Evolutionary conservation across 2,329 filamentous ascomycete species (phyloP).

Genomic region (Trichoderma koningii): DNA sequence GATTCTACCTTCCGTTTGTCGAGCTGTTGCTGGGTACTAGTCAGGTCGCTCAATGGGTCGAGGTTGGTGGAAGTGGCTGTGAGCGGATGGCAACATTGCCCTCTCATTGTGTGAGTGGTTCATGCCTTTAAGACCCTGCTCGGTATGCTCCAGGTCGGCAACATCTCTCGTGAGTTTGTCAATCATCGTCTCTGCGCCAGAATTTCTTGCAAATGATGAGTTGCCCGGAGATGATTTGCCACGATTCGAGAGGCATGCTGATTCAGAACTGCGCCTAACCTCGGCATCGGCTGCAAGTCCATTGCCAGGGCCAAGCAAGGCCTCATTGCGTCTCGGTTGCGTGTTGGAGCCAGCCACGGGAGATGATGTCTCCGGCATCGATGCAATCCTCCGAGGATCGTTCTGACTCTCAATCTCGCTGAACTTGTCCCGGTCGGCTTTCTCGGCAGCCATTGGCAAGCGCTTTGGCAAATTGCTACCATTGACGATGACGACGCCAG

Average conservation of each 20-base stretch:
- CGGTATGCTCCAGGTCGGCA: not conserved
- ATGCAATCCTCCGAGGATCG: slow-evolving; percentile 8
- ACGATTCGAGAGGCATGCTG: not conserved
- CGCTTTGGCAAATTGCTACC: slow-evolving; percentile 27
- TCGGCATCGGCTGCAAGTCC: not conserved
- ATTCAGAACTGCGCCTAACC: slow-evolving; percentile 16
- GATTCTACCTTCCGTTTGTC: not conserved
- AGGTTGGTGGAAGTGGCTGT: not conserved
- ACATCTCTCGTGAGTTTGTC: not conserved
- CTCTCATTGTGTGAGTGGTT: not conserved
- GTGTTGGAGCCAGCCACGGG: not conserved
- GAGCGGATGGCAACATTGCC: not conserved
- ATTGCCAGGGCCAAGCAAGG: not conserved
- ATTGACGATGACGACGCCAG: slow-evolving; percentile 30
- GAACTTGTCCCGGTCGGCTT: slow-evolving; percentile 11
- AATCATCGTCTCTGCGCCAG: not conserved
- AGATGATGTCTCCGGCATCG: slow-evolving; percentile 17
- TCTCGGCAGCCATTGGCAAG: not conserved
- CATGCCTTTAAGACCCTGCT: not conserved
- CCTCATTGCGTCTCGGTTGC: not conserved
- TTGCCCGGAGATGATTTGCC: not conserved
- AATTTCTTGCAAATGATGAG: not conserved
- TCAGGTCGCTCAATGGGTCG: slow-evolving; percentile 28
- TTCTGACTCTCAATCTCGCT: not conserved
- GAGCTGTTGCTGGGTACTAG: slow-evolving; percentile 29